These are phyloP conservation scores for Peribolospora baueri DNA, from an alignment of 768 basidiomycete genomes.

Conservation along the genomic window DNA sequence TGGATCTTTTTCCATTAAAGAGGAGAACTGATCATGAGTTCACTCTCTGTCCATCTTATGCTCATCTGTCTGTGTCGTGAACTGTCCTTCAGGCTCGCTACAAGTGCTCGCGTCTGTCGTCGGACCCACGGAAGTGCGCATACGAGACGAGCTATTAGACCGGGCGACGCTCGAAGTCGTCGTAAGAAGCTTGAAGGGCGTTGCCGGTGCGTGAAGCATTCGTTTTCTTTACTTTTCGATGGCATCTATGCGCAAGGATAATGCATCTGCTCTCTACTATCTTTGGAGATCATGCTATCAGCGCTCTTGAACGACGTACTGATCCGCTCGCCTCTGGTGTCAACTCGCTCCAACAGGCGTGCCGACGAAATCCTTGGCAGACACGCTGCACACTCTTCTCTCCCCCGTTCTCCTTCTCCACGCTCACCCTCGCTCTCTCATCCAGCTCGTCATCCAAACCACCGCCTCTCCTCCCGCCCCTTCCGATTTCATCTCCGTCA, in stretches of 20 bases:
- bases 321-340: background rate
- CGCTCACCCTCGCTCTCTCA: conserved; percentile 21
- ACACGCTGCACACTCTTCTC: conserved; percentile 15
- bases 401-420: conserved; percentile 18
- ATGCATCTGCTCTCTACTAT: background rate
- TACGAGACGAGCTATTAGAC: conserved; percentile 22
- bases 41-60: background rate
- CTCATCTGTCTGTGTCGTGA: background rate
- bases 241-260: no score
- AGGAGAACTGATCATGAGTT: no score
- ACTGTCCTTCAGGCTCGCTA: conserved; percentile 14
- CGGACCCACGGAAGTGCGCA: conserved; percentile 22
- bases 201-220: conserved; percentile 15
- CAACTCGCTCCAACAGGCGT: conserved; percentile 14
- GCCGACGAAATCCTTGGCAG: conserved; percentile 16
- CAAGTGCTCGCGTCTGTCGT: conserved; percentile 19
- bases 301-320: no score
- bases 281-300: background rate
- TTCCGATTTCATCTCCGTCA: conserved; percentile 6
- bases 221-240: background rate
- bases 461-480: conserved; percentile 13
- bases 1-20: no score
- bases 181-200: conserved; percentile 19
- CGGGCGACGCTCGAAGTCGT: conserved; percentile 21
- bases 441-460: conserved; percentile 23